Base-by-base conservation (phyloP, 768 basidiomycete species). In the Vishniacozyma victoriae region DNA sequence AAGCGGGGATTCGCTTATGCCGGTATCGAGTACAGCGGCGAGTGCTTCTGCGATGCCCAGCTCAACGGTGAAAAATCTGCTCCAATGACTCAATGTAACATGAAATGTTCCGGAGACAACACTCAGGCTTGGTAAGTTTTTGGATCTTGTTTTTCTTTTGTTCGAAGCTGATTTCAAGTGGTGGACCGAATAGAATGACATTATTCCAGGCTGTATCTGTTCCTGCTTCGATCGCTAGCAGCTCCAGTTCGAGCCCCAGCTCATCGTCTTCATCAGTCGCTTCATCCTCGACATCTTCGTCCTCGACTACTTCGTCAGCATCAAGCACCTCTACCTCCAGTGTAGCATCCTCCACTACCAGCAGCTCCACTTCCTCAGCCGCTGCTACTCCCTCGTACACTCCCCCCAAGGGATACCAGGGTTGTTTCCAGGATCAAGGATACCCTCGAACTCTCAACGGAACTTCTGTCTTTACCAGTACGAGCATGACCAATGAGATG, bases 21-120 rank as follows among this genome's bases (percentile, higher is more conserved):
- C 23, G 70, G 62, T 39, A 50, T 69, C 31, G 68, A 73, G 43
- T 73, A 67, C 44, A 62, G 66, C 13, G 7, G 15, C 33, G 57
- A 63, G 45, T 70, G 71, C 40, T 72, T 70, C 57, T 73, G 72
- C 48, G 71, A 65, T 46, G 51, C 47, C 42, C 29, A 35, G 26
- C 24, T 55, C 37, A 76, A 79, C 24, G 83, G 82, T 9, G 85
- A n/a, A 9, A 33, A n/a, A 33, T 33, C 29, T 33, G 9, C 29
- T 33, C 9, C 29, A 33, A 33, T 33, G 29, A 33, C 29, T 9
- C 29, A 9, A 33, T 33, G 89, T 62, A 80, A 78, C 64, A 86
- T 84, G 84, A 76, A 75, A 0, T 92, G 89, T 52, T 77, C 77
- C 14, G 89, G 86, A 19, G 38, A 60, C 35, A 24, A n/a, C n/a